Percentiles rank a stretch among this genome's conserved stretches.
Conservation (phyloP, 2,329 filamentous ascomycete genomes). For the Sclerotinia sclerotiorum region DNA sequence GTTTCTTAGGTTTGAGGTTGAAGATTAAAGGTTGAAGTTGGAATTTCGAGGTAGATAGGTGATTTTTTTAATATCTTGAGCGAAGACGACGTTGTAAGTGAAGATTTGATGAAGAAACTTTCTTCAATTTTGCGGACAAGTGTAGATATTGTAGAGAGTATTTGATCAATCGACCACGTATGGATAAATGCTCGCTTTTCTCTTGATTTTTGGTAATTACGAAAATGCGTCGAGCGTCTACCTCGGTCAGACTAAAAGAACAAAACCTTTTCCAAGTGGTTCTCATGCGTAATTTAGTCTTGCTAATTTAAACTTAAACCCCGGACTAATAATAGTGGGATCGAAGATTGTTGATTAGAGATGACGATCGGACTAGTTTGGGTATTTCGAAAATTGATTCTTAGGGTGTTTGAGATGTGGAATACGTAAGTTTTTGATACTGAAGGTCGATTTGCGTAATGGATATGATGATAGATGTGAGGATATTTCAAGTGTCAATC, state of each 20-base stretch:
- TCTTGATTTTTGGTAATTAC: not conserved
- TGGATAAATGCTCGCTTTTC: not conserved
- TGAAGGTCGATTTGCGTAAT: not conserved
- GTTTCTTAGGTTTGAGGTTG: not conserved
- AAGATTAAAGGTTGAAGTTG: not conserved
- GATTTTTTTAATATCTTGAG: not conserved
- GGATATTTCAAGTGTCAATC: not conserved
- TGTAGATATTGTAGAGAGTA: not conserved
- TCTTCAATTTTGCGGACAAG: not conserved
- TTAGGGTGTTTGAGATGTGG: not conserved
- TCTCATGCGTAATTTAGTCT: not conserved
- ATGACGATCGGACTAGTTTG: conserved; percentile 6
- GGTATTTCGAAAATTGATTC: not conserved
- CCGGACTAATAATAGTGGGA: conserved; percentile 8
- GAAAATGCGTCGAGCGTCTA: conserved; percentile 7
- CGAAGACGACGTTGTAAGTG: not conserved
- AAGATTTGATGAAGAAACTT: not conserved
- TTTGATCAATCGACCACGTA: not conserved
- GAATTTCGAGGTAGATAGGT: not conserved
- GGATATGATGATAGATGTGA: not conserved
- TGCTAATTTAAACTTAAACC: conserved; percentile 9
- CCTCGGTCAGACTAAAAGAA: conserved; percentile 4
- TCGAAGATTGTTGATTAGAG: not conserved
- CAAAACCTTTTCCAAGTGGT: conserved; percentile 4
- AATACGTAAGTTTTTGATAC: not conserved